Conservation (phyloP, 306 rosid genomes). For the Prunus salicina region DNA sequence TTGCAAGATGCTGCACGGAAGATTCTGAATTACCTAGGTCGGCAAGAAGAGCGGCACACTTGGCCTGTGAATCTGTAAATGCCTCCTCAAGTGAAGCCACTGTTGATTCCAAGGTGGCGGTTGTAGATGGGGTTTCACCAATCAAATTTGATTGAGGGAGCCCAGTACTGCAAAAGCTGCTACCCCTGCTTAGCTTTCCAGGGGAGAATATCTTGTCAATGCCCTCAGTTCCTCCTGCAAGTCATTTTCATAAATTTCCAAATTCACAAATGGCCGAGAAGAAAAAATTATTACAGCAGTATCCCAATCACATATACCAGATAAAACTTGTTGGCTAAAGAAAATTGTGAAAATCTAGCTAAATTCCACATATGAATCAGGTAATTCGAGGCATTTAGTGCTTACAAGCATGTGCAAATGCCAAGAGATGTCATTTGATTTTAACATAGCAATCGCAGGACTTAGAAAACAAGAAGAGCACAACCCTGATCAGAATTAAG, state of each 20-base stretch:
- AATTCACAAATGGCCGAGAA: conserved; percentile 2
- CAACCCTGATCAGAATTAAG: conserved; percentile 5
- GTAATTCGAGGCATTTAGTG: not conserved
- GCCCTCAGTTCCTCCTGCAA: conserved; percentile 96
- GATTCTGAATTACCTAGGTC: conserved; percentile 45
- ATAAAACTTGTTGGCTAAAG: not conserved
- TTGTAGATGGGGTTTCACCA: conserved; percentile 41
- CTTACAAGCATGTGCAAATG: not conserved
- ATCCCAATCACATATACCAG: not conserved
- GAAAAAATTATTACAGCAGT: not conserved
- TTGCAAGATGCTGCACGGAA: conserved; percentile 45
- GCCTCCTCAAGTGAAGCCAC: conserved; percentile 69
- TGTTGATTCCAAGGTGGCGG: conserved; percentile 45
- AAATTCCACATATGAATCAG: not conserved
- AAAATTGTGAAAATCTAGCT: not conserved
- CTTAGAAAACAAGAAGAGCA: not conserved
- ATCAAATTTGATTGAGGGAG: conserved; percentile 43
- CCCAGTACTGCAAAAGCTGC: conserved; percentile 48
- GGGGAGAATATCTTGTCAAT: conserved; percentile 73
- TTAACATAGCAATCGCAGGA: not conserved
- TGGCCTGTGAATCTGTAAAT: conserved; percentile 56
- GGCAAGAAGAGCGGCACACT: conserved; percentile 45
- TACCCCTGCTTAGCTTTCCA: conserved; percentile 49
- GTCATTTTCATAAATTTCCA: conserved; percentile 3
- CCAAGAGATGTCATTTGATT: not conserved